Percentiles rank a stretch among this genome's conserved stretches.
These are phyloP conservation scores for Lentinula guzmanii DNA, from an alignment of 768 basidiomycete genomes.

Conservation along the genomic window DNA sequence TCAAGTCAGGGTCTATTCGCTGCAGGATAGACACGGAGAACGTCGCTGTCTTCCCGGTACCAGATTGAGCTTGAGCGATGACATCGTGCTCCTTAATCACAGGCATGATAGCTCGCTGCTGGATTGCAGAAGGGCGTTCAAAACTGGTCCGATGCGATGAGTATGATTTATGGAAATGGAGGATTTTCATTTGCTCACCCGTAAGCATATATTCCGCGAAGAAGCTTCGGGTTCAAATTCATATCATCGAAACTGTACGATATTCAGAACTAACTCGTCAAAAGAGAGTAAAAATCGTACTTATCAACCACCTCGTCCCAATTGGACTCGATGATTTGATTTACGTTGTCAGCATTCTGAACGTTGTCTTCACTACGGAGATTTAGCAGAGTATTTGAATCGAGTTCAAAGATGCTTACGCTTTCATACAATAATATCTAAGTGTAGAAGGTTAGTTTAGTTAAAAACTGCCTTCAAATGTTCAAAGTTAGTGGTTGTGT, in stretches of 20 bases:
- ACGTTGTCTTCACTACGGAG: slow-evolving; percentile 58
- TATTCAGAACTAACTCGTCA: neutral
- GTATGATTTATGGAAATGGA: neutral
- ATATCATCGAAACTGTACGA: slow-evolving; percentile 69
- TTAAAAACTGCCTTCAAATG: slow-evolving; percentile 8
- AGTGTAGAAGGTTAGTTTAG: slow-evolving; percentile 9
- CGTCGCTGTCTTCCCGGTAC: slow-evolving; percentile 81
- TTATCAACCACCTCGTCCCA: slow-evolving; percentile 76
- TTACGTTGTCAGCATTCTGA: slow-evolving; percentile 44
- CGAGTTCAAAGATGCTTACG: neutral
- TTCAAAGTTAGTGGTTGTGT: neutral
- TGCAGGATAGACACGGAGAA: slow-evolving; percentile 74
- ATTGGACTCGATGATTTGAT: slow-evolving; percentile 60
- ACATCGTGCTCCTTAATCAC: slow-evolving; percentile 83
- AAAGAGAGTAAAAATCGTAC: slow-evolving; percentile 28
- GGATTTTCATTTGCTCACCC: slow-evolving; percentile 33
- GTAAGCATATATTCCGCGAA: slow-evolving; percentile 80
- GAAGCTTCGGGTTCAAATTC: slow-evolving; percentile 73
- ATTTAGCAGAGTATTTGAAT: slow-evolving; percentile 7
- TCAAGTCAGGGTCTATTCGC: slow-evolving; percentile 37
- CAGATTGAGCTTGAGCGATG: slow-evolving; percentile 80
- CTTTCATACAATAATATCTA: slow-evolving; percentile 8
- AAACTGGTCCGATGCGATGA: slow-evolving; percentile 36
- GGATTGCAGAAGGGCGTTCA: slow-evolving; percentile 76
- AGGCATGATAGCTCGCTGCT: slow-evolving; percentile 76